phyloP scores from a whole-genome alignment of 176 grass and related monocot genomes.

The Panicum miliaceum region DNA sequence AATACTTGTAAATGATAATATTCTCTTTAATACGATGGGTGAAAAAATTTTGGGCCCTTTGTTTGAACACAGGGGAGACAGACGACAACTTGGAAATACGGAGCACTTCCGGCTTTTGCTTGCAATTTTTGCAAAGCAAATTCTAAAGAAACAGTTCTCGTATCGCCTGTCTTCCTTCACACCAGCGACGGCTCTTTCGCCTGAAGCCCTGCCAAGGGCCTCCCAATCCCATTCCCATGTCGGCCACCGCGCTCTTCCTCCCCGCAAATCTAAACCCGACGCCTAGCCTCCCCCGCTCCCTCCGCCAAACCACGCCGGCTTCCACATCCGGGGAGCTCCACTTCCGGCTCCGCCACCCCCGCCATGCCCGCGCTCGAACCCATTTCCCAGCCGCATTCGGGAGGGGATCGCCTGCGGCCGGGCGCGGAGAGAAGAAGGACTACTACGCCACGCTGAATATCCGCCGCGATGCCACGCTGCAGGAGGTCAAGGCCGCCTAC shows the following conservation, averaged over 20 bases:
- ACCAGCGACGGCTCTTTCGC: no score
- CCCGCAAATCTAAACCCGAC: conserved; percentile 35
- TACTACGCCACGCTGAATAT: conserved; percentile 83
- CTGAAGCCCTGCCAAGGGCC: no score
- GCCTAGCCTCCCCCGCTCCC: background rate
- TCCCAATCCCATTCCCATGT: conserved; percentile 23
- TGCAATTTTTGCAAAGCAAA: no score
- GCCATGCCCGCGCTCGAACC: conserved; percentile 13
- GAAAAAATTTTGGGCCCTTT: no score
- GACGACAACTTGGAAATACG: no score
- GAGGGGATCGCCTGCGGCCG: conserved; percentile 31
- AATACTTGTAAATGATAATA: no score
- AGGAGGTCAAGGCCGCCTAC: conserved; percentile 89
- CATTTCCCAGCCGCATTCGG: conserved; percentile 33
- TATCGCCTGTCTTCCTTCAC: no score
- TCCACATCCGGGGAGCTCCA: conserved; percentile 15
- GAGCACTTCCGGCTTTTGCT: no score
- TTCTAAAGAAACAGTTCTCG: no score
- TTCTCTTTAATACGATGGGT: no score
- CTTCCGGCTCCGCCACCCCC: conserved; percentile 31
- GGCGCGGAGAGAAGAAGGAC: conserved; percentile 46
- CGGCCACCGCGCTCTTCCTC: conserved; percentile 37
- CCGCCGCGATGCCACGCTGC: conserved; percentile 62
- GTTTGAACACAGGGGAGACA: no score
- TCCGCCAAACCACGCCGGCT: background rate